These are phyloP conservation scores for Zygoascus tannicola DNA, from an alignment of 805 yeast species.

Conservation along the genomic window DNA sequence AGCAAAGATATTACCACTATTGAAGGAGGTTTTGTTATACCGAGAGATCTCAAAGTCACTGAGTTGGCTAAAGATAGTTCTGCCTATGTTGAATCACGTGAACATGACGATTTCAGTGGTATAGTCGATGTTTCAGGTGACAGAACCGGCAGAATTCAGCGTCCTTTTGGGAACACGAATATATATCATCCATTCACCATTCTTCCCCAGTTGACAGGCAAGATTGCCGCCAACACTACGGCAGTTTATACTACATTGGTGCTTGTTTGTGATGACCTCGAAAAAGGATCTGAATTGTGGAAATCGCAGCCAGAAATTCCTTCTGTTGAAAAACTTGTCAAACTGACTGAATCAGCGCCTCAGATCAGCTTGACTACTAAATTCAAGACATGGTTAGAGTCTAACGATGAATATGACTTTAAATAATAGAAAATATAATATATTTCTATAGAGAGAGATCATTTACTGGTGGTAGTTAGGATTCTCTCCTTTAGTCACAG, in stretches of 20 bases:
- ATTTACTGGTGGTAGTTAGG: too few species aligned
- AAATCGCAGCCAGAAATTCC: conserved; percentile 1
- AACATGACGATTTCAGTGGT: conserved; percentile 6
- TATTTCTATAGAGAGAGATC: too few species aligned
- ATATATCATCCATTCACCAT: conserved; percentile 8
- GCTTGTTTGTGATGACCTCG: conserved; percentile 6
- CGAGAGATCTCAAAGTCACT: conserved; percentile 1
- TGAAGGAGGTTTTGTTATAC: conserved; percentile 17
- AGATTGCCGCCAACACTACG: conserved; percentile 5
- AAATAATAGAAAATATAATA: too few species aligned
- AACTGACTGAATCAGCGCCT: background rate
- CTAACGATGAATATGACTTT: background rate
- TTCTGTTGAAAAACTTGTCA: conserved; percentile 1
- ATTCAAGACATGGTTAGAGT: background rate
- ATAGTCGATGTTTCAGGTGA: conserved; percentile 1
- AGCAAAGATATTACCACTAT: conserved; percentile 5
- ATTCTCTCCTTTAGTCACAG: background rate
- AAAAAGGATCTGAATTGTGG: background rate
- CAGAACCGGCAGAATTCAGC: conserved; percentile 6
- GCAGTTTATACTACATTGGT: conserved; percentile 7
- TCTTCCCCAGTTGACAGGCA: conserved; percentile 12
- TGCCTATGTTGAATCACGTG: background rate
- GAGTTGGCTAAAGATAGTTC: background rate
- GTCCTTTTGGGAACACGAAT: conserved; percentile 13
- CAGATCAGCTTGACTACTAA: background rate